Evolutionary conservation across 2,329 filamentous ascomycete genomes (phyloP).

Genomic region (Neonectria hederae): DNA sequence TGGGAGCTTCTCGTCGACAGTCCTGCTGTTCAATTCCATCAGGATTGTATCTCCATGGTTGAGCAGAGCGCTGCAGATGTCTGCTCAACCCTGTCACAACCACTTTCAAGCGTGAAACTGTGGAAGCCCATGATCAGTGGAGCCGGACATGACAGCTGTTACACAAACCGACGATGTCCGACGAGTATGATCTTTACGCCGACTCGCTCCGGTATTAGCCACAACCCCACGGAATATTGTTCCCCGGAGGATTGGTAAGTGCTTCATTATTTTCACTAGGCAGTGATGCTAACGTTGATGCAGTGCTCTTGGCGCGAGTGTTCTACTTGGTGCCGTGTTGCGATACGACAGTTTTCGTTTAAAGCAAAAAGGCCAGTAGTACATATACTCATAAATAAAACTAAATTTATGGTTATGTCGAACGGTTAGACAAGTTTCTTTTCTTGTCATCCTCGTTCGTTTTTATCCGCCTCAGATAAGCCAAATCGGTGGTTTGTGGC

Average conservation of each 20-base stretch:
- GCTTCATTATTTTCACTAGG: background rate
- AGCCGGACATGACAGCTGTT: conserved; percentile 41
- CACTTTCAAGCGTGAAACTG: conserved; percentile 36
- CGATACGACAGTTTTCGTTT: background rate
- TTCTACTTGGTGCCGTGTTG: background rate
- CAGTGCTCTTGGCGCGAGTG: background rate
- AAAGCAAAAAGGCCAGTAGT: too few species aligned
- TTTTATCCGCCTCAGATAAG: too few species aligned
- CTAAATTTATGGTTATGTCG: too few species aligned
- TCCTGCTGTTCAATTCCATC: conserved; percentile 67
- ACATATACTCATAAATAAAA: too few species aligned
- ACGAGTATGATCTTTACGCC: conserved; percentile 42
- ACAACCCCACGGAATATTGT: conserved; percentile 30
- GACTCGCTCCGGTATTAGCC: conserved; percentile 38
- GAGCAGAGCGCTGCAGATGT: conserved; percentile 45
- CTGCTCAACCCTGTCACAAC: background rate
- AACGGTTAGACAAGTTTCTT: too few species aligned
- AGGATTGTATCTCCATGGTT: conserved; percentile 70
- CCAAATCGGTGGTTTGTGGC: too few species aligned
- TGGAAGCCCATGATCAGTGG: conserved; percentile 33
- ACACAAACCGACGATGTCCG: conserved; percentile 32
- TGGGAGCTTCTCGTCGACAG: conserved; percentile 67
- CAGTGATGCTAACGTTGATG: background rate
- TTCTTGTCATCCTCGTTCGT: too few species aligned
- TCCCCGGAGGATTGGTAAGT: background rate